Base-by-base conservation (phyloP, 2,329 filamentous ascomycete genomes). In the Venturiaceae sp. region DNA sequence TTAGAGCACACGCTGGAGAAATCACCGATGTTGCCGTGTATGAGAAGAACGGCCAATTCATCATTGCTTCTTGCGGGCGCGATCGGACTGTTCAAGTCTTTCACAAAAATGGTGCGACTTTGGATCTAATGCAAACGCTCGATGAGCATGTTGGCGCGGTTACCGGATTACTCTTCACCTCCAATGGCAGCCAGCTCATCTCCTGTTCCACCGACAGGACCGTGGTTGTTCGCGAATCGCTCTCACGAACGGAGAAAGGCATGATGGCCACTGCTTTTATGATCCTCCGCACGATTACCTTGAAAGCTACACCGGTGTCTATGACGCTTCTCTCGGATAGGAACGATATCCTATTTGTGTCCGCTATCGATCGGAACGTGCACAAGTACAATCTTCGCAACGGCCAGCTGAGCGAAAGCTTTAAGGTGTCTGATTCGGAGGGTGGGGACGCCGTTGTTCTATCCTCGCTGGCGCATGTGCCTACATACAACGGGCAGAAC, bases 1-100 rank as follows among this genome's bases (percentile, higher is more conserved):
- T 86, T 44, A 94, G 95, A 69, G 94, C 92, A 30, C 94, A 99
- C 69, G 83, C 87, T 5, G 85, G 85, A 7, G 90, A 96, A 66
- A 88, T 95, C 62, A 90, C 90, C 39, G 88, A 87, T 65, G 86
- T 97, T 64, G 83, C 86, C 21, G 78, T 95, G 4, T 84, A 84
- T 65, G 83, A 89, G 21, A 16, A 34, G 64, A 78, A 79, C 47
- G 77, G 80, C 1, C 76, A 80, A 1, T 80, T 83, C 36, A 76
- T 96, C 50, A 78, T 97, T 64, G 92, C 89, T 19, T 91, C 86
- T 11, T 92, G 87, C 68, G 89, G 90, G 36, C 82, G 94, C 63
- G 94, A 99, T 72, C 86, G 94, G 55, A 96, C 88, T n/a, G 83
- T 92, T 1, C 94, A 99, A 69, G 75, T 99, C n/a, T 97, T 96